Evolutionary conservation across 352 stramenopile genomes (phyloP).

Genomic region (Globisporangium perplexum): DNA sequence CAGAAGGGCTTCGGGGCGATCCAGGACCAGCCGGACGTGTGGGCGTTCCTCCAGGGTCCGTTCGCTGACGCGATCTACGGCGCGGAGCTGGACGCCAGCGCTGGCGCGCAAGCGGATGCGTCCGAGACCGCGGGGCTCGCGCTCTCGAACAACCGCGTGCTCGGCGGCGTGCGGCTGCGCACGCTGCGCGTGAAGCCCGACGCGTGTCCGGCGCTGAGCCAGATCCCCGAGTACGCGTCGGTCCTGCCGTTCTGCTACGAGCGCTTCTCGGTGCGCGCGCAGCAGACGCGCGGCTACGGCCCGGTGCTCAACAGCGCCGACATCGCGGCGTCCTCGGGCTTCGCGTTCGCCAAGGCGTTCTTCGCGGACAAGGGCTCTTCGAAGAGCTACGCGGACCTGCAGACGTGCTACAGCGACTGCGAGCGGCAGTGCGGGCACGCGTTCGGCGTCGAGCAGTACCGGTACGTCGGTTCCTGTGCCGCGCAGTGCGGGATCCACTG

Average conservation of each 20-base stretch:
- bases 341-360: constrained; percentile 37
- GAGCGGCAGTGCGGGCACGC: constrained; percentile 28
- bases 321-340: constrained; percentile 35
- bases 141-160: constrained; percentile 40
- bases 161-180: constrained; percentile 49
- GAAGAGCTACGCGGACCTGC: constrained; percentile 42
- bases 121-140: constrained; percentile 21
- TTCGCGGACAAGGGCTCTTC: constrained; percentile 34
- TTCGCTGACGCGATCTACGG: constrained; percentile 56
- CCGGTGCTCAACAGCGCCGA: constrained; percentile 53
- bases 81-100: constrained; percentile 1
- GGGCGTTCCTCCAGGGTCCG: constrained; percentile 54
- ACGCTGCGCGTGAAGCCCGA: constrained; percentile 48
- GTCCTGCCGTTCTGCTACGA: constrained; percentile 65
- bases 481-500: constrained; percentile 45
- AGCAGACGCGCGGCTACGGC: constrained; percentile 47
- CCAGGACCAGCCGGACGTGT: constrained; percentile 52
- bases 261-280: constrained; percentile 20
- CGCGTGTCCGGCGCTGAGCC: constrained; percentile 37
- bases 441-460: constrained; percentile 55
- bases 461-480: constrained; percentile 37
- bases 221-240: constrained; percentile 57
- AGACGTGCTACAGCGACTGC: constrained; percentile 53
- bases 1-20: constrained; percentile 48
- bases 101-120: constrained; percentile 3